A percentile compares a stretch with the other conserved stretches of the same genome.
Evolutionary conservation across 257 asterid genomes (phyloP).

Genomic region (Plantago elongata): DNA sequence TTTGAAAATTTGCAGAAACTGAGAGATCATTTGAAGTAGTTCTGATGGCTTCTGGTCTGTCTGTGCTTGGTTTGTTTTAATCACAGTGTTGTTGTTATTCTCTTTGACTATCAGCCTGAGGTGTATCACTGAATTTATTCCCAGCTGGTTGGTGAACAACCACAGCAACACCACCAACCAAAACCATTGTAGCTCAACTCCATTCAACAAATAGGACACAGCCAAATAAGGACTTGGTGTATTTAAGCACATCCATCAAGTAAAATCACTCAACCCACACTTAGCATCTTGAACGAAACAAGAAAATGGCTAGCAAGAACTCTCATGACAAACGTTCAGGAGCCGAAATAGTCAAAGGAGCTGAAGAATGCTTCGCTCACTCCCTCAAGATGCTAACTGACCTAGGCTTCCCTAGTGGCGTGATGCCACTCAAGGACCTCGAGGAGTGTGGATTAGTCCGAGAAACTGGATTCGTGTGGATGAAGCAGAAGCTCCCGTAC

Average conservation of each 20-base stretch:
- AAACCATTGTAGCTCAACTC: constrained; percentile 43
- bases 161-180: constrained; percentile 22
- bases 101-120: constrained; percentile 2
- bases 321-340: constrained; percentile 35
- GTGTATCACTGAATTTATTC: constrained; percentile 10
- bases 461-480: constrained; percentile 84
- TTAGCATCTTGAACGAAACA: neutral
- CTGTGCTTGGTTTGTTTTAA: neutral
- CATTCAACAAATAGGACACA: constrained; percentile 25
- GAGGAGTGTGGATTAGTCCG: constrained; percentile 86
- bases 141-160: constrained; percentile 42
- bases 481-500: constrained; percentile 81
- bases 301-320: constrained; percentile 39
- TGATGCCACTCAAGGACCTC: constrained; percentile 76
- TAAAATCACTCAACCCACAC: neutral
- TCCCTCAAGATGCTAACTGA: constrained; percentile 56
- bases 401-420: constrained; percentile 81
- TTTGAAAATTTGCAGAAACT: too few relatives aligned
- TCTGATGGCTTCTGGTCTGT: neutral
- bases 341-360: constrained; percentile 63
- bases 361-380: constrained; percentile 54
- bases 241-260: constrained; percentile 30
- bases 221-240: constrained; percentile 15
- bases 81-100: constrained; percentile 2
- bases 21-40: too few relatives aligned